These are phyloP conservation scores for Arctium minus DNA, from an alignment of 129 eudicot species.

Conservation along the genomic window DNA sequence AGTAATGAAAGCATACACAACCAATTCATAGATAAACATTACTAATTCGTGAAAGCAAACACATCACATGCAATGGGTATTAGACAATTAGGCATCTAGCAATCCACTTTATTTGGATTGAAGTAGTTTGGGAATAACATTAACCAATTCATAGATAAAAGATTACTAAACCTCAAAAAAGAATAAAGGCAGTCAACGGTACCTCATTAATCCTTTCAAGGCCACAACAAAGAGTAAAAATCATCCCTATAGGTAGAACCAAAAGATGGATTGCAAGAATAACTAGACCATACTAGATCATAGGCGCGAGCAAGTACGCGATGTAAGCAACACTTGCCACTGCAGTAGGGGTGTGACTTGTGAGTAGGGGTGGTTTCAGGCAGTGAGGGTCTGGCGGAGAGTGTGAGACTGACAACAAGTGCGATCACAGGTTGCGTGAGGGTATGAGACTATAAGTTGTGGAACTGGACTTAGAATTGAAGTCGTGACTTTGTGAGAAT, in stretches of 20 bases:
- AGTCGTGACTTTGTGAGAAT: neutral
- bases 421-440: neutral
- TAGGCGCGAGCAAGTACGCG: neutral
- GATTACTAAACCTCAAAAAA: neutral
- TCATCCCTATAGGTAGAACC: neutral
- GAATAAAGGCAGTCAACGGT: neutral
- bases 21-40: neutral
- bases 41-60: neutral
- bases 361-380: neutral
- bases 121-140: neutral
- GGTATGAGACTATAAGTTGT: neutral
- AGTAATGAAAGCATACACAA: neutral
- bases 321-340: neutral
- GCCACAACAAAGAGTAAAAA: neutral
- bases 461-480: neutral
- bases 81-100: neutral
- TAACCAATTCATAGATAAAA: neutral
- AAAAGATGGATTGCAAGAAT: neutral
- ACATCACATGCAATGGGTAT: neutral
- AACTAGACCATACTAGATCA: neutral
- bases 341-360: neutral
- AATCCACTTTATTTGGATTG: neutral
- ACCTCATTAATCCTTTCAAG: neutral
- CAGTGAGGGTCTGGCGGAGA: neutral
- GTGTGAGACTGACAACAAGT: no score